Evolutionary conservation across 768 basidiomycete genomes (phyloP).

Genomic region (Tricholoma hemisulphureum): DNA sequence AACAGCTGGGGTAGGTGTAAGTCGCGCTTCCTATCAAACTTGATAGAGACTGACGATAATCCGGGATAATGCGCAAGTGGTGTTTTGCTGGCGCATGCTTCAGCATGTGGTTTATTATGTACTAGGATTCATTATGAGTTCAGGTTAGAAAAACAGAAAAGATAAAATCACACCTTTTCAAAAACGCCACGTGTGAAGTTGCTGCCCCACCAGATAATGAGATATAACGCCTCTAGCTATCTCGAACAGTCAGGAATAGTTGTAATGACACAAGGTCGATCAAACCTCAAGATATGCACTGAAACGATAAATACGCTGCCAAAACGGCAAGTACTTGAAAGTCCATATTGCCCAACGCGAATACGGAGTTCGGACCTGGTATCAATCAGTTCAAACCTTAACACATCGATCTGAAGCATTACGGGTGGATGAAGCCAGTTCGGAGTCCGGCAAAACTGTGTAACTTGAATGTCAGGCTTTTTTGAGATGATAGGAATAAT

Average conservation of each 20-base stretch:
- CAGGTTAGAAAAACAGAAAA: not conserved
- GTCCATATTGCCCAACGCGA: constrained; percentile 6
- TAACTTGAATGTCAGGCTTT: constrained; percentile 39
- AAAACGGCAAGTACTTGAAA: constrained; percentile 10
- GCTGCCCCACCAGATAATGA: not conserved
- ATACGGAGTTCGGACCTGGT: not conserved
- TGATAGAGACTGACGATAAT: constrained; percentile 37
- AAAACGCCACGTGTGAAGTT: not conserved
- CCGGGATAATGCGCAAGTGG: constrained; percentile 44
- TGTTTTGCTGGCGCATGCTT: constrained; percentile 44
- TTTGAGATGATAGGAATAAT: constrained; percentile 44
- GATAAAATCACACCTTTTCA: constrained; percentile 2
- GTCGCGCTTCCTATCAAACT: not conserved
- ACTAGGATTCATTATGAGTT: not conserved
- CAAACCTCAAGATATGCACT: constrained; percentile 4
- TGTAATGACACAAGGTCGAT: constrained; percentile 2
- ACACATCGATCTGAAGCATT: not conserved
- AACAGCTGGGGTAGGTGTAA: constrained; percentile 28
- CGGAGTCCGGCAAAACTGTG: constrained; percentile 50
- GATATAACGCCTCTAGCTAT: not conserved
- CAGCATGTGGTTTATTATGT: constrained; percentile 33
- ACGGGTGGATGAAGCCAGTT: constrained; percentile 50
- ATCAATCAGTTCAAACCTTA: not conserved
- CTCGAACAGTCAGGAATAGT: not conserved
- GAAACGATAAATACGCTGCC: constrained; percentile 10